A percentile compares a stretch with the other conserved stretches of the same genome.
Evolutionary conservation across 441 rosid genomes (phyloP).

Genomic region (Syzygium syzygioides): DNA sequence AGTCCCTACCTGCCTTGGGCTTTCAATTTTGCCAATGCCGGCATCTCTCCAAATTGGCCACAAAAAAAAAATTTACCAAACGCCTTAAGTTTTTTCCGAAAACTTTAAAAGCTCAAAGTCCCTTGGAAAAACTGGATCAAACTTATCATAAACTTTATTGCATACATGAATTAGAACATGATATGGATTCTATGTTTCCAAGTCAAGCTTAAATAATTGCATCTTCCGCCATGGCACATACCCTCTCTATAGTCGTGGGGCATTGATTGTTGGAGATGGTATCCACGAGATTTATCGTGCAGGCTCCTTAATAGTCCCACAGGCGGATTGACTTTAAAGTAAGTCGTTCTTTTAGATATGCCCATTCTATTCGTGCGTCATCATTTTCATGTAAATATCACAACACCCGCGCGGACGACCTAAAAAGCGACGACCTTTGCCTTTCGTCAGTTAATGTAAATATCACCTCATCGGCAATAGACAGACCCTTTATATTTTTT

Average conservation of each 20-base stretch:
- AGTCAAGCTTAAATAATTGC: background rate
- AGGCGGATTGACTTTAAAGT: background rate
- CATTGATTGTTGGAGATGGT: background rate
- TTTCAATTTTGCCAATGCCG: background rate
- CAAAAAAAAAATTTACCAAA: background rate
- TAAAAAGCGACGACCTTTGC: background rate
- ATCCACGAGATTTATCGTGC: background rate
- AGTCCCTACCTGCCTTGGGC: background rate
- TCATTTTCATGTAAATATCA: background rate
- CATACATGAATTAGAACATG: background rate
- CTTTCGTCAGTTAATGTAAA: background rate
- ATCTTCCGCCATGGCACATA: background rate
- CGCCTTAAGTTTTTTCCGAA: fast-evolving
- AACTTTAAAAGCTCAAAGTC: background rate
- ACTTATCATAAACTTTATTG: fast-evolving
- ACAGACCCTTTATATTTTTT: background rate
- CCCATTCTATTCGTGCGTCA: background rate
- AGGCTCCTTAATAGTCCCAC: background rate
- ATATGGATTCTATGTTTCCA: background rate
- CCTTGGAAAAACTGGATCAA: fast-evolving
- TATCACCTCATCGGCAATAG: no score
- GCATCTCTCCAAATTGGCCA: background rate
- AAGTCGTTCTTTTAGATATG: background rate
- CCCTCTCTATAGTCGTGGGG: background rate
- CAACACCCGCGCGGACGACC: background rate